A percentile compares a stretch with the other conserved stretches of the same genome.
Conservation (phyloP, 73 alveolate species). For the Paramecium sonneborni region DNA sequence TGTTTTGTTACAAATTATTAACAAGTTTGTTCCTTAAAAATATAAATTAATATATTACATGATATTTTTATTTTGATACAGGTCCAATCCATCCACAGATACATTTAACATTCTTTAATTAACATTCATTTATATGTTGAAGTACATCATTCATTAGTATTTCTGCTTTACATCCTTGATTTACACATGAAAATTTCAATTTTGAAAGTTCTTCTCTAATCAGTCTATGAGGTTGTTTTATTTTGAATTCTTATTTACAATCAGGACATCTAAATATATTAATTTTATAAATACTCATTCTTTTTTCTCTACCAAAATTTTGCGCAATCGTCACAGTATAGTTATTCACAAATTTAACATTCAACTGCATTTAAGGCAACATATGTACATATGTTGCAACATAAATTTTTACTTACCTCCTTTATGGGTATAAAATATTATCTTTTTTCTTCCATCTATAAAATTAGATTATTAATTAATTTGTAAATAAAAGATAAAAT, state of each 20-base stretch:
- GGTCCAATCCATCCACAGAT: constrained; percentile 38
- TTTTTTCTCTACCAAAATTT: neutral
- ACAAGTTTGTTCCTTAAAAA: constrained; percentile 6
- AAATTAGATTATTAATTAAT: neutral
- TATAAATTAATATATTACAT: neutral
- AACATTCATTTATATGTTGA: neutral
- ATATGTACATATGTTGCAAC: neutral
- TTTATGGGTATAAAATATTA: neutral
- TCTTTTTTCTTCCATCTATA: neutral
- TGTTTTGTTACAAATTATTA: neutral
- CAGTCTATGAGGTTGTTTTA: constrained; percentile 3
- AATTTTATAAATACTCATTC: neutral
- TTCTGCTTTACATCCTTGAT: neutral
- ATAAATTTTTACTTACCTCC: neutral
- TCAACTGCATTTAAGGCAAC: constrained; percentile 28
- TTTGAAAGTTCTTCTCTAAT: neutral
- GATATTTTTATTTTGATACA: neutral
- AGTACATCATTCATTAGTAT: neutral
- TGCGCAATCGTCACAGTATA: neutral
- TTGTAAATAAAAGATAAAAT: no score
- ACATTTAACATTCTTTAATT: neutral
- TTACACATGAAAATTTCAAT: neutral
- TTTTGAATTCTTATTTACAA: neutral
- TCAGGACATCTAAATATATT: constrained; percentile 17
- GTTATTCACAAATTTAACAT: neutral